Conservation (phyloP, 106 monocot genomes). For the Dendrobium catenatum region DNA sequence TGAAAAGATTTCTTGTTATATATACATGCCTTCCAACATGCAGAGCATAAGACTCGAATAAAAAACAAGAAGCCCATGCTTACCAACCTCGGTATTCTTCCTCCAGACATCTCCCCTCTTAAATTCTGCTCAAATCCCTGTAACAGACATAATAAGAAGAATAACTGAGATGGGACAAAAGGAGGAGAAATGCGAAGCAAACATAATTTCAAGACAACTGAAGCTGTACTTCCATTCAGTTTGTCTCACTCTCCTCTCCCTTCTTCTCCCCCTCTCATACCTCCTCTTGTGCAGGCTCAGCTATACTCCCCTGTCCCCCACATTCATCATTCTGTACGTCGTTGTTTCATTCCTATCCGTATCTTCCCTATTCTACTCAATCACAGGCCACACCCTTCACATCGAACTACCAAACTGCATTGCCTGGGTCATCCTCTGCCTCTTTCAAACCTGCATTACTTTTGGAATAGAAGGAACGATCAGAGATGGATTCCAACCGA, state of each 20-base stretch:
- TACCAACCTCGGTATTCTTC: no score
- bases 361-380: slow-evolving; percentile 7
- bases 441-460: slow-evolving; percentile 11
- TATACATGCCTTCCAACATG: no score
- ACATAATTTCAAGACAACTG: no score
- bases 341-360: slow-evolving; percentile 4
- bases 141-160: no score
- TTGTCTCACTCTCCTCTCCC: slow-evolving; percentile 15
- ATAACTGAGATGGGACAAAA: no score
- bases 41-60: no score
- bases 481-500: neutral
- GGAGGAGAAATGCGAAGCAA: no score
- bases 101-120: no score
- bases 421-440: slow-evolving; percentile 7
- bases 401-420: neutral
- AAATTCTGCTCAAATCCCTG: no score
- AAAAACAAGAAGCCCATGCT: no score
- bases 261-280: slow-evolving; percentile 16
- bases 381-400: slow-evolving; percentile 10
- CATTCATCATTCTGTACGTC: neutral
- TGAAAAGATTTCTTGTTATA: no score
- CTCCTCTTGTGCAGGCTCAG: slow-evolving; percentile 13
- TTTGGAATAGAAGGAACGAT: slow-evolving; percentile 12
- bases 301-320: neutral
- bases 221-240: slow-evolving; percentile 11